A percentile compares a stretch with the other conserved stretches of the same genome.
These are phyloP conservation scores for Fagopyrum esculentum DNA, from an alignment of 148 eudicot species.

Conservation along the genomic window DNA sequence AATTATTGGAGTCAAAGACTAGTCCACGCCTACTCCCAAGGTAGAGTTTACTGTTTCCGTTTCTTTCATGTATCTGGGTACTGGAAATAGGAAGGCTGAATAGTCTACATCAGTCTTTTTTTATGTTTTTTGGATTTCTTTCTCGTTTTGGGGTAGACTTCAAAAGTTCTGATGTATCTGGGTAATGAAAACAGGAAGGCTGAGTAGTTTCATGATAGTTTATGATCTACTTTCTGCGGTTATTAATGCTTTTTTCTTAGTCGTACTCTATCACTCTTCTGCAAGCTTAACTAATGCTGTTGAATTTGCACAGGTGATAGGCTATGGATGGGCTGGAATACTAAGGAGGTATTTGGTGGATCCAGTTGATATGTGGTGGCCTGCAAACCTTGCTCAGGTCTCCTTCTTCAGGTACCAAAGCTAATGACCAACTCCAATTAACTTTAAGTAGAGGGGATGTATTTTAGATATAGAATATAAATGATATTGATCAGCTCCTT, in stretches of 20 bases:
- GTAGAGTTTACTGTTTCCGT: too few species aligned
- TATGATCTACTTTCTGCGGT: not conserved
- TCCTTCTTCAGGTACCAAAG: conserved; percentile 72
- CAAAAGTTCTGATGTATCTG: too few species aligned
- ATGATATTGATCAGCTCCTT: not conserved
- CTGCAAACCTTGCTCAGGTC: conserved; percentile 92
- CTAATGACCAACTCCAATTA: not conserved
- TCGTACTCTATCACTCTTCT: not conserved
- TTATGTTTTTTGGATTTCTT: too few species aligned
- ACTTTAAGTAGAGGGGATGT: not conserved
- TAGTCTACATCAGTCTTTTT: too few species aligned
- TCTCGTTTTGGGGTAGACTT: too few species aligned
- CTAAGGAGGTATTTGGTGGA: conserved; percentile 87
- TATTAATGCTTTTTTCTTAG: not conserved
- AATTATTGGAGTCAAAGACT: conserved; percentile 7
- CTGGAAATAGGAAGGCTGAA: too few species aligned
- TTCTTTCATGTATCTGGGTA: too few species aligned
- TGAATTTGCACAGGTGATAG: conserved; percentile 43
- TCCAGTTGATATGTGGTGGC: conserved; percentile 99
- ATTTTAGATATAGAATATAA: not conserved
- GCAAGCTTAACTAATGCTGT: not conserved
- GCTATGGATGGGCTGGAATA: conserved; percentile 99
- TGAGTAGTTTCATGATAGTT: not conserved
- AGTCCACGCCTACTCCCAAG: not conserved
- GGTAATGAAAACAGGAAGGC: not conserved